Evolutionary conservation across 2,329 filamentous ascomycete species (phyloP), one percentile per base, ranked within the genome.

Genomic region (Nannizziopsis barbatae): DNA sequence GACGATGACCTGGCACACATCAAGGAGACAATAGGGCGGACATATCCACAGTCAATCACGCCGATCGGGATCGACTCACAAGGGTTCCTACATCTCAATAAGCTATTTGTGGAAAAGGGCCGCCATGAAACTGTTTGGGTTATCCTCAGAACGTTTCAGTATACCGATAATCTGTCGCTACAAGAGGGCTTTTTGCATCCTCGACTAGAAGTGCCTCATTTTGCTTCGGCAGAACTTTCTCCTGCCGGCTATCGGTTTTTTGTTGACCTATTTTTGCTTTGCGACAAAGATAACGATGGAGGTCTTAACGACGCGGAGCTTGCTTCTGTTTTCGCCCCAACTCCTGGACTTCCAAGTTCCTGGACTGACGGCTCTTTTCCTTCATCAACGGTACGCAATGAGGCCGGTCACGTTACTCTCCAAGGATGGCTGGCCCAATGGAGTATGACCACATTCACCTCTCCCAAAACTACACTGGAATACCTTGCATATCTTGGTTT

Each of bases 381-480:
- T 1, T 88, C 85, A 0, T 94, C 87, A 18, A 95, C 92, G 0
- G 90, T 96, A 14, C 83, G 87, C 37, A 96, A 95, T 61, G 92
- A 98, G 66, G 87, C 86, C 7, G 92, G 92, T 0, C 80, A 96
- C 63, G 89, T 98, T 53, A 98, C 92, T 1, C 73, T 98, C 3
- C 92, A 98, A 65, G 92, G 92, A 1, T 98, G 92, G 92, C 77
- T 98, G 33, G 92, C 92, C 3, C 92, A 98, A 60, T 98, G 92
- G 92, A 95, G 89, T 63, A 98, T 98, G 92, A 98, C 92, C 0
- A 98, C 92, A 0, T 98, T 96, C 59, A 80, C 93, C 52, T 89
- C 93, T 49, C 90, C 92, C 10, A 93, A 92, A 62, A 95, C 87
- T 0, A 96, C 92, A 0, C 75, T 98, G 3, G 89, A 93, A 58